Percentiles rank a stretch among this genome's conserved stretches.
These are phyloP conservation scores for Waltiozyma solani DNA, from an alignment of 1,139 yeast species.

Conservation along the genomic window DNA sequence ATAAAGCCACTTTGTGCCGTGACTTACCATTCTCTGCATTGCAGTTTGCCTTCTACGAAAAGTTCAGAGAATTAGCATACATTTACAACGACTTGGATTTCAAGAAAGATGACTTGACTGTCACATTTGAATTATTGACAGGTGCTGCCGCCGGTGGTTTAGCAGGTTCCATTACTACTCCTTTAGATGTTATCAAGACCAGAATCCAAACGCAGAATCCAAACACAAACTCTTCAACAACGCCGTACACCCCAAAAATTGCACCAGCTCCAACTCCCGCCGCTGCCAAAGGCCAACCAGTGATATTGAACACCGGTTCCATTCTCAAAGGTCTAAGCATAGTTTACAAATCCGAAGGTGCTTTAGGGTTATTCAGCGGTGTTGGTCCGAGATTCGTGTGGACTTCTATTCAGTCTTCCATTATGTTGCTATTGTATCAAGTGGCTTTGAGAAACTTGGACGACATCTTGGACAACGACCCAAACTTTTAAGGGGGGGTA, in stretches of 20 bases:
- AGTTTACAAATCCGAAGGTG: conserved; percentile 68
- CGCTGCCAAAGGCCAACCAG: conserved; percentile 21
- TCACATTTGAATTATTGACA: conserved; percentile 57
- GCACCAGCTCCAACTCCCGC: conserved; percentile 6
- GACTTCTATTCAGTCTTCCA: conserved; percentile 93
- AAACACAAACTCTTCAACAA: conserved; percentile 7
- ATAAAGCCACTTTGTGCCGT: conserved; percentile 83
- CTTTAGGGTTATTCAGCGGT: conserved; percentile 77
- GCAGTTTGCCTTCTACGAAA: conserved; percentile 92
- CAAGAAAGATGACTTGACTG: conserved; percentile 36
- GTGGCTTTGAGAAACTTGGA: conserved; percentile 24
- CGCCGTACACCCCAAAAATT: conserved; percentile 4
- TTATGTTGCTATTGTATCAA: conserved; percentile 87
- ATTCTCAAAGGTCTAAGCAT: conserved; percentile 53
- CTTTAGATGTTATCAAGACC: conserved; percentile 88
- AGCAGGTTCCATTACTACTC: conserved; percentile 80
- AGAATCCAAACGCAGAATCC: conserved; percentile 30
- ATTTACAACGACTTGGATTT: conserved; percentile 8
- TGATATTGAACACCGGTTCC: conserved; percentile 36
- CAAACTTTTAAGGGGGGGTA: neutral
- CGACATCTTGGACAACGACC: conserved; percentile 1
- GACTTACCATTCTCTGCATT: conserved; percentile 93
- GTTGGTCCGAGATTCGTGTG: conserved; percentile 95
- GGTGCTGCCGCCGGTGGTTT: conserved; percentile 98
- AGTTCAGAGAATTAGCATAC: conserved; percentile 57